Conservation (phyloP, 202 grass and related monocot species). For the Setaria italica region DNA sequence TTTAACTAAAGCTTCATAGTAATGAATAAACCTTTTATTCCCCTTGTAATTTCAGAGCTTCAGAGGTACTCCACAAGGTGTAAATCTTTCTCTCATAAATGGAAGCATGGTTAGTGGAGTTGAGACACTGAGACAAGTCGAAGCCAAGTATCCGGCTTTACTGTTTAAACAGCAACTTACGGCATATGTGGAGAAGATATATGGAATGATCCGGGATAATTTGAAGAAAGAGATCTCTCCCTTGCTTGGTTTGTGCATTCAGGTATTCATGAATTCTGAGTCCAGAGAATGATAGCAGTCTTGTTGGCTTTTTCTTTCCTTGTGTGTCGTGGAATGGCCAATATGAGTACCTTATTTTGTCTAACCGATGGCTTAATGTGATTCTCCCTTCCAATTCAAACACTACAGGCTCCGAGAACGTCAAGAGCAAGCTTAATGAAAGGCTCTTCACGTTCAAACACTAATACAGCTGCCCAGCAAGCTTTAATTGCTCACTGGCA, state of each 20-base stretch:
- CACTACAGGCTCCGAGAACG: slow-evolving; percentile 82
- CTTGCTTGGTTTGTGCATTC: slow-evolving; percentile 93
- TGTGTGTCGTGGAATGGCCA: slow-evolving; percentile 31
- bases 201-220: slow-evolving; percentile 99
- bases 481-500: slow-evolving; percentile 99
- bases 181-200: slow-evolving; percentile 99
- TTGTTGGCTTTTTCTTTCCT: slow-evolving; percentile 13
- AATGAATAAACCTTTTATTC: slow-evolving; percentile 28
- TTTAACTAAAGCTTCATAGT: slow-evolving; percentile 37
- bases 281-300: slow-evolving; percentile 23
- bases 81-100: slow-evolving; percentile 86
- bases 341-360: slow-evolving; percentile 34
- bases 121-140: slow-evolving; percentile 86
- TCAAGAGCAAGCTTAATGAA: slow-evolving; percentile 99
- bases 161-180: slow-evolving; percentile 97
- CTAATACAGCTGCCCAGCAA: slow-evolving; percentile 79
- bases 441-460: slow-evolving; percentile 81
- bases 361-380: slow-evolving; percentile 25
- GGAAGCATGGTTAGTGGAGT: slow-evolving; percentile 82
- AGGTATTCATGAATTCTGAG: slow-evolving; percentile 64
- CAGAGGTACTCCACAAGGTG: slow-evolving; percentile 94
- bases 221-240: slow-evolving; percentile 99
- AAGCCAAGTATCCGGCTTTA: slow-evolving; percentile 98
- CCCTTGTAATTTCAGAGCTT: slow-evolving; percentile 75
- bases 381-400: slow-evolving; percentile 39